A percentile compares a stretch with the other conserved stretches of the same genome.
phyloP scores from a whole-genome alignment of 1,284 basidiomycete species.

The Pyrrhoderma lamaoense region DNA sequence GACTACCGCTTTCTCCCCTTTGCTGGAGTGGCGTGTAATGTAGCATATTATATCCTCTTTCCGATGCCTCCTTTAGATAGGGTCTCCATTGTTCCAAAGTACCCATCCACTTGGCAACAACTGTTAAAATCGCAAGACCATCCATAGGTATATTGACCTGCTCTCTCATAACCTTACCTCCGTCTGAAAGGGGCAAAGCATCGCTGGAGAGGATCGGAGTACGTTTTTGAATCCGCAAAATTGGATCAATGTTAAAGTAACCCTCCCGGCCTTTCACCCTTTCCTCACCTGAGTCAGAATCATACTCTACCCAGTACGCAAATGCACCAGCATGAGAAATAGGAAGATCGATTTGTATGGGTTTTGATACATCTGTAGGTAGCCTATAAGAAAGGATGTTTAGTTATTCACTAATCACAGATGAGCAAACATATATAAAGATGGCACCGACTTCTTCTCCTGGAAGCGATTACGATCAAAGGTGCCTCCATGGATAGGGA shows the following conservation, averaged over 20 bases:
- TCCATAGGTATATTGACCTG: conserved; percentile 71
- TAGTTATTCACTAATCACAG: no score
- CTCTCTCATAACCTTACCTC: conserved; percentile 41
- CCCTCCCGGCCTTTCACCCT: conserved; percentile 77
- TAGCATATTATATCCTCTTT: conserved; percentile 92
- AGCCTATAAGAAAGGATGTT: conserved; percentile 39
- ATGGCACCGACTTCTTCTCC: conserved; percentile 62
- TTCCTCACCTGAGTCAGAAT: conserved; percentile 46
- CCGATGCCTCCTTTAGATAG: conserved; percentile 74
- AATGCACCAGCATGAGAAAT: conserved; percentile 95
- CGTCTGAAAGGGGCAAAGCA: conserved; percentile 44
- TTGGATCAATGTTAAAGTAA: conserved; percentile 93
- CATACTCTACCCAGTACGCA: conserved; percentile 90
- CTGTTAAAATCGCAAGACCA: conserved; percentile 77
- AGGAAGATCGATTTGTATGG: conserved; percentile 86
- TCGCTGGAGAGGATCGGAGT: conserved; percentile 61
- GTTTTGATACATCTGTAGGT: conserved; percentile 76
- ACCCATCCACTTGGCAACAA: conserved; percentile 98
- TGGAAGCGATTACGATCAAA: conserved; percentile 77
- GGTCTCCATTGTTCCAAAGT: conserved; percentile 66
- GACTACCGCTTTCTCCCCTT: conserved; percentile 80
- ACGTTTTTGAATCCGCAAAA: conserved; percentile 68
- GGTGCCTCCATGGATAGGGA: conserved; percentile 82
- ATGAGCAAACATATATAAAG: conserved; percentile 1
- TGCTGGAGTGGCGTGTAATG: conserved; percentile 93